Percentiles rank a stretch among this genome's conserved stretches.
Conservation (phyloP, 306 rosid species). For the Prosopis cineraria region DNA sequence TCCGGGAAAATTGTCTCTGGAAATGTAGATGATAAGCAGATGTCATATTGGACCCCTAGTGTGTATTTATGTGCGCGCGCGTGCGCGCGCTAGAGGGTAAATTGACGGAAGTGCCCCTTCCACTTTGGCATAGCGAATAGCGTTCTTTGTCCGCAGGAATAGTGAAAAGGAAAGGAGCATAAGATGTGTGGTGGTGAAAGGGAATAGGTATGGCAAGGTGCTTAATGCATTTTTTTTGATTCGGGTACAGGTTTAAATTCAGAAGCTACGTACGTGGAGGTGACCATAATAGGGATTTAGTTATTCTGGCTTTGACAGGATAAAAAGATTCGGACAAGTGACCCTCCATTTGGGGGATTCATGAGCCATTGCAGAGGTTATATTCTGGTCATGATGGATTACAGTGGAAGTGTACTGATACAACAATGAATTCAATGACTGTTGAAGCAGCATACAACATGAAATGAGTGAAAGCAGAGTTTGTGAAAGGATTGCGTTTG, state of each 20-base stretch:
- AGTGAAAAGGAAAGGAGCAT: constrained; percentile 40
- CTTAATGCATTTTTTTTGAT: not conserved
- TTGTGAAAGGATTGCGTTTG: too few relatives aligned
- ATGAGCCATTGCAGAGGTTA: not conserved
- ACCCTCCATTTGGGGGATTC: constrained; percentile 27
- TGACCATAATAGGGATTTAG: not conserved
- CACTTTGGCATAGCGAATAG: too few relatives aligned
- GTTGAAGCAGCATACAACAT: too few relatives aligned
- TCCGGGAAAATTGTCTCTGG: not conserved
- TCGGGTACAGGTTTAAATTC: constrained; percentile 14
- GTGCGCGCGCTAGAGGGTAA: too few relatives aligned
- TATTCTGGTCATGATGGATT: not conserved
- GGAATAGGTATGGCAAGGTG: not conserved
- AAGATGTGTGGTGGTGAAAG: not conserved
- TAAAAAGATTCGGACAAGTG: constrained; percentile 30
- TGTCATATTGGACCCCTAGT: not conserved
- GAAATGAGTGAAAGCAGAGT: too few relatives aligned
- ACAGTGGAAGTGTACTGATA: not conserved
- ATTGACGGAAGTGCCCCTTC: not conserved
- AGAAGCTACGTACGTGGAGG: not conserved
- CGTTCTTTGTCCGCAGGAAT: constrained; percentile 41
- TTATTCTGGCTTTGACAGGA: not conserved
- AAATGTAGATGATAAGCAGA: not conserved
- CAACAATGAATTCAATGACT: too few relatives aligned
- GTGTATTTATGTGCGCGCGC: too few relatives aligned